Percentiles rank a stretch among this genome's conserved stretches.
Conservation (phyloP, 139 green algal genomes). For the Ettlia oleoabundans region DNA sequence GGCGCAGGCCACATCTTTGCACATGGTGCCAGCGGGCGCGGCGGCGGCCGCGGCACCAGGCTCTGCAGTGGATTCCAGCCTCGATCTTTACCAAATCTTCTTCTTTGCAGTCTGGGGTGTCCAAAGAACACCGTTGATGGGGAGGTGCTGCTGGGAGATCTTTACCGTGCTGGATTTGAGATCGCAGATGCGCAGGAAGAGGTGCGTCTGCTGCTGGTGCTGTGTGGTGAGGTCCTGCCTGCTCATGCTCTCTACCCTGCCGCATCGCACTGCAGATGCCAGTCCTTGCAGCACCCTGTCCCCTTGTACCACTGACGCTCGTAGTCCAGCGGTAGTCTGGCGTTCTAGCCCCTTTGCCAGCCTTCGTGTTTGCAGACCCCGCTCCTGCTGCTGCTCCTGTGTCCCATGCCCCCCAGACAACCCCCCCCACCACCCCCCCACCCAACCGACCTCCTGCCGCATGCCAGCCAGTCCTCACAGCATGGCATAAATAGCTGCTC, state of each 20-base stretch:
- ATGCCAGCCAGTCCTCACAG: too few species aligned
- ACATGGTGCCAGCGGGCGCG: neutral
- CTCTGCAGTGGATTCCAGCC: too few species aligned
- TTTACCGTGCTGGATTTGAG: conserved; percentile 73
- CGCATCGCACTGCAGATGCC: too few species aligned
- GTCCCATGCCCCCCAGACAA: too few species aligned
- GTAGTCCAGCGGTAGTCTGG: too few species aligned
- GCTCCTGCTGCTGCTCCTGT: too few species aligned
- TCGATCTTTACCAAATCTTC: neutral
- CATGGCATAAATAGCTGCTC: too few species aligned
- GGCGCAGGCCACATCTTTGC: neutral
- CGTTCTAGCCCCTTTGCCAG: too few species aligned
- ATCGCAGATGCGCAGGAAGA: conserved; percentile 65
- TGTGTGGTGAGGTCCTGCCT: neutral
- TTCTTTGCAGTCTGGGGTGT: conserved; percentile 71
- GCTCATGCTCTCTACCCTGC: too few species aligned
- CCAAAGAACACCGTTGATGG: conserved; percentile 92
- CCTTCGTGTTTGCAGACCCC: too few species aligned
- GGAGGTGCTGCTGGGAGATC: conserved; percentile 91
- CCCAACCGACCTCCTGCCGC: too few species aligned
- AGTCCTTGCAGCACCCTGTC: neutral
- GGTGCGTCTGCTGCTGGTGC: neutral
- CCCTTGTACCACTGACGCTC: neutral
- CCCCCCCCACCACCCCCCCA: neutral
- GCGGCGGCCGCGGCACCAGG: neutral